These are phyloP conservation scores for Leccinum longicurvipes DNA, from an alignment of 768 basidiomycete species.

Conservation along the genomic window DNA sequence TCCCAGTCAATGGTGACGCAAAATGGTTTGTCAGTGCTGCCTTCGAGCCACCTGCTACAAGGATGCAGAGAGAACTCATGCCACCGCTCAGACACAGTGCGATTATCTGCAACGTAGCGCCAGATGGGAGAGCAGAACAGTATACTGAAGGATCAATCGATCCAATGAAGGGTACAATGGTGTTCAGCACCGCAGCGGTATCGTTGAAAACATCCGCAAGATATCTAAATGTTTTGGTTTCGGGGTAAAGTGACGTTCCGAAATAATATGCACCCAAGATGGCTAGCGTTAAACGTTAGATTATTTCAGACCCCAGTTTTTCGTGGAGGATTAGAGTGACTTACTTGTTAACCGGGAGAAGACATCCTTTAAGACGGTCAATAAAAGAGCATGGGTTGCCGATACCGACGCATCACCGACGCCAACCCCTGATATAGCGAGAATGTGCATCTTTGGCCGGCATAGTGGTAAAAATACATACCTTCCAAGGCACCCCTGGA, in stretches of 20 bases:
- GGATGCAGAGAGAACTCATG: constrained; percentile 54
- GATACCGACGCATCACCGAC: constrained; percentile 68
- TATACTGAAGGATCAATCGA: constrained; percentile 26
- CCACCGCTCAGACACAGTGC: constrained; percentile 58
- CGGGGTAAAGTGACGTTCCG: constrained; percentile 63
- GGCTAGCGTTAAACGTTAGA: constrained; percentile 37
- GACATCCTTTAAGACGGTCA: constrained; percentile 64
- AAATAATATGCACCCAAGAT: constrained; percentile 60
- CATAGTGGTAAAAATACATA: constrained; percentile 34
- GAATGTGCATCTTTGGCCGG: background rate
- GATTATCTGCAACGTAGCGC: constrained; percentile 38
- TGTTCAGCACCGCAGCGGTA: constrained; percentile 54
- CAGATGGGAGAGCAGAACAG: constrained; percentile 33
- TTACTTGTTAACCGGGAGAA: constrained; percentile 62
- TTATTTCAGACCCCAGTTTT: background rate
- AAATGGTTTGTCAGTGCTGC: constrained; percentile 68
- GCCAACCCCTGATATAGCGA: constrained; percentile 49
- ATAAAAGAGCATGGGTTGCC: constrained; percentile 59
- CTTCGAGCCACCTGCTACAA: constrained; percentile 69
- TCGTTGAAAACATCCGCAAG: constrained; percentile 69
- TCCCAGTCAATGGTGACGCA: constrained; percentile 45
- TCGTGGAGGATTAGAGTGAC: constrained; percentile 15
- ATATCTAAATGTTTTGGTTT: constrained; percentile 67
- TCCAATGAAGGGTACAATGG: constrained; percentile 53
- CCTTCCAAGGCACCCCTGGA: constrained; percentile 70